Base-by-base conservation (phyloP, 73 alveolate genomes). In the Paramecium sonneborni region DNA sequence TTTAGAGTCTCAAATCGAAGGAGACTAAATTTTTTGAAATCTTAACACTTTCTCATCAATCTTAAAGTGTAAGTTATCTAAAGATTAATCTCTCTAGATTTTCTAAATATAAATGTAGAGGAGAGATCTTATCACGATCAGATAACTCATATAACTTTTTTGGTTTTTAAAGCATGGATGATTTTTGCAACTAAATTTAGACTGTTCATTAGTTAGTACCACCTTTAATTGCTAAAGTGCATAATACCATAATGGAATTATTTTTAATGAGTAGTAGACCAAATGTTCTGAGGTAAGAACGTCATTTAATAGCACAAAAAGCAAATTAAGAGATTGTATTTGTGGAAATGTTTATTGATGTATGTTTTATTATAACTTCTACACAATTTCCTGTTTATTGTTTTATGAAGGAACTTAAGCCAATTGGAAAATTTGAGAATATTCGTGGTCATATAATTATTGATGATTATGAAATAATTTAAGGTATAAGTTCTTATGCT, bases 361-460 rank as follows among this genome's bases (percentile, higher is more conserved):
- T 74, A 12, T 74, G 87, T 24, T 74, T 74, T 74, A 14, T 18
- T 0, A 74, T 74, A 1, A 74, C 87, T 14, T 37, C 39, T 35
- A 32, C 87, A n/a, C 18, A 74, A 34, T 38, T 74, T n/a, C 87
- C 87, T 74, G 35, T 74, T n/a, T 74, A 74, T 74, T 74, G 87
- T 20, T 74, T 74, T 74, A 30, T 74, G 46, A 5, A 74, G 3
- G 87, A 74, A 38, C 37, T 74, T 10, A 74, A 38, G 34, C 67
- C 56, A 1, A 20, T 32, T 3, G 87, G 56, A 5, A 38, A 35
- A 35, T 74, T 74, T 35, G 87, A 74, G 46, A 74, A 74, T 38
- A 30, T 74, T 2, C 28, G 58, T 32, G 87, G 87, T 3, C 87
- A 74, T 20, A 32, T 74, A 21, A 28, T 74, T 74, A 9, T 74